Evolutionary conservation across 345 rosid genomes (phyloP).

Genomic region (Eucalyptus cloeziana): DNA sequence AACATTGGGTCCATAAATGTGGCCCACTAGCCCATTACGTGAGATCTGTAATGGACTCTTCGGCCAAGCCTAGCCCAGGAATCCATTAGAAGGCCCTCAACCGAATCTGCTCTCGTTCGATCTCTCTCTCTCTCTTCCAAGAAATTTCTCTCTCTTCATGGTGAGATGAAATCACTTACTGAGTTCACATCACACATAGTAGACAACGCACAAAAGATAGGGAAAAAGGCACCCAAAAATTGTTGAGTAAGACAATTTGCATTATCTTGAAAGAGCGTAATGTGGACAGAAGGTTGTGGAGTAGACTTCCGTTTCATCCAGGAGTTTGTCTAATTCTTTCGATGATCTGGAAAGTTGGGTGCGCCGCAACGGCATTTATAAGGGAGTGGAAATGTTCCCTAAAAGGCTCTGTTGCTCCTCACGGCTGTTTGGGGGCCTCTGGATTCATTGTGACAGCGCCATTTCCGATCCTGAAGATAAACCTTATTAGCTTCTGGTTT

Average conservation of each 20-base stretch:
- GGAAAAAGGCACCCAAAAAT: too few species aligned
- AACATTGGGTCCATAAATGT: not conserved
- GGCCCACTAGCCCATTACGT: not conserved
- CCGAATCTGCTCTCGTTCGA: not conserved
- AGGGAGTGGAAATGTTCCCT: too few species aligned
- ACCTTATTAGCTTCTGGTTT: not conserved
- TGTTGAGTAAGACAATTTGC: too few species aligned
- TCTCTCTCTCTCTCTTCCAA: not conserved
- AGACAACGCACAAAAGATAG: too few species aligned
- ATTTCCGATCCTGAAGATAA: not conserved
- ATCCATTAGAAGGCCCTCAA: not conserved
- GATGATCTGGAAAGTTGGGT: not conserved
- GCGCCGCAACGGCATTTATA: not conserved
- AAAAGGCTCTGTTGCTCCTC: not conserved
- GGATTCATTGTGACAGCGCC: not conserved
- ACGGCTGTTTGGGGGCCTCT: not conserved
- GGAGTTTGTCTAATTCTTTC: not conserved
- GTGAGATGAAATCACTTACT: too few species aligned
- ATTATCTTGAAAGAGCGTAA: too few species aligned
- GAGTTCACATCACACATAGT: too few species aligned
- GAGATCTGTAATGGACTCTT: not conserved
- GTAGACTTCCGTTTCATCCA: not conserved
- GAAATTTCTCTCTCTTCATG: too few species aligned
- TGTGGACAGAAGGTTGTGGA: not conserved
- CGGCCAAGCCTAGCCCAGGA: not conserved